Percentiles rank a stretch among this genome's conserved stretches.
These are phyloP conservation scores for Rhododendron simsii DNA, from an alignment of 148 eudicot species.

Conservation along the genomic window DNA sequence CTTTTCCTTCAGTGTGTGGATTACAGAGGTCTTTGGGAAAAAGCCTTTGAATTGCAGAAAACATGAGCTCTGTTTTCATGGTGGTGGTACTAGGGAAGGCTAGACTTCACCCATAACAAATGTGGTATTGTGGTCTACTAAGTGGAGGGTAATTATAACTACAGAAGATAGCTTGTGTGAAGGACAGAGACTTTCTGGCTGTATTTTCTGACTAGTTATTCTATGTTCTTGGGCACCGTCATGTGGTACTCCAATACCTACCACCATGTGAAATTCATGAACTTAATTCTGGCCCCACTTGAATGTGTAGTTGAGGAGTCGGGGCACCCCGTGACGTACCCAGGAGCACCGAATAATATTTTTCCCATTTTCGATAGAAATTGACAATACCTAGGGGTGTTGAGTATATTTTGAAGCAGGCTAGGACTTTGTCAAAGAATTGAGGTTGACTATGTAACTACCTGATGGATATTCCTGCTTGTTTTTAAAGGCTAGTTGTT, in stretches of 20 bases:
- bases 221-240: not conserved
- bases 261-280: not conserved
- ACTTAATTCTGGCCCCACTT: not conserved
- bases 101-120: not conserved
- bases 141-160: not conserved
- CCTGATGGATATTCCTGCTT: not conserved
- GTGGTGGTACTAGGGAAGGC: not conserved
- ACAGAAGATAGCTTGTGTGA: not conserved
- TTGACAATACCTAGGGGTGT: not conserved
- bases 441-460: not conserved
- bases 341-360: not conserved
- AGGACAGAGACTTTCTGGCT: not conserved
- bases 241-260: not conserved
- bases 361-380: too few species aligned
- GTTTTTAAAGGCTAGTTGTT: not conserved
- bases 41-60: not conserved
- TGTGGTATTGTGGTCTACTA: not conserved
- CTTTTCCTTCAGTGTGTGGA: not conserved
- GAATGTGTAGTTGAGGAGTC: not conserved
- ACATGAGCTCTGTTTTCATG: not conserved
- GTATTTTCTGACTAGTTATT: not conserved
- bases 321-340: not conserved
- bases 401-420: not conserved
- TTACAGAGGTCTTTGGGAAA: not conserved
- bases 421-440: not conserved